Base-by-base conservation (phyloP, 176 grass and related monocot genomes). In the Eleusine coracana region DNA sequence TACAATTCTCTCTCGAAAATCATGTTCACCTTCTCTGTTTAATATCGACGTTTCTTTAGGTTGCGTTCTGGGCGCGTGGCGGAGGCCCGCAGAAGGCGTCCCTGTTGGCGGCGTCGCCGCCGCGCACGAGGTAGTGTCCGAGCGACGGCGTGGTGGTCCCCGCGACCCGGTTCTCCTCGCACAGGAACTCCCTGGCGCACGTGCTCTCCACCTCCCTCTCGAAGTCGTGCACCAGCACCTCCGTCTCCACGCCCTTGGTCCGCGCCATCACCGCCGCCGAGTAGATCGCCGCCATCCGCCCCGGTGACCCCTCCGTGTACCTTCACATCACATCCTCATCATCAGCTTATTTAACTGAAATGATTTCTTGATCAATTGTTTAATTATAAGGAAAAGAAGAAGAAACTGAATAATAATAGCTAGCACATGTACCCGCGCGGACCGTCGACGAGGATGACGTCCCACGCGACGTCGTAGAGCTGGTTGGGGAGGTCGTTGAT, bases 381-480 rank as follows among this genome's bases (percentile, higher is more conserved):
- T n/a, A n/a, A n/a, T n/a, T n/a, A n/a, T n/a, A n/a, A n/a, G n/a
- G n/a, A n/a, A n/a, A n/a, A n/a, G n/a, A n/a, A n/a, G n/a, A n/a
- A n/a, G n/a, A n/a, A n/a, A n/a, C n/a, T n/a, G n/a, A n/a, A n/a
- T n/a, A n/a, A n/a, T n/a, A n/a, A n/a, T n/a, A n/a, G n/a, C n/a
- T 10, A 5, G 1, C 5, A 0, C 16, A 48, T 48, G 16, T 78
- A 90, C 55, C 96, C 96, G 31, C 87, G 88, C 0, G 96, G 96
- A n/a, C 93, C 96, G 65, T 99, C 96, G 21, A 99, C 85, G 89
- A 99, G 87, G 83, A 99, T 92, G 84, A 99, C 87, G 66, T 99
- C 91, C 96, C 96, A 99, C 1, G 91, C 45, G 48, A 96, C 79
- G 51, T 96, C 93, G 74, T 99, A 99, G 63, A 99, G 91, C 67